Evolutionary conservation across 163 green algal genomes (phyloP).

Genomic region (Scenedesmus sp.): DNA sequence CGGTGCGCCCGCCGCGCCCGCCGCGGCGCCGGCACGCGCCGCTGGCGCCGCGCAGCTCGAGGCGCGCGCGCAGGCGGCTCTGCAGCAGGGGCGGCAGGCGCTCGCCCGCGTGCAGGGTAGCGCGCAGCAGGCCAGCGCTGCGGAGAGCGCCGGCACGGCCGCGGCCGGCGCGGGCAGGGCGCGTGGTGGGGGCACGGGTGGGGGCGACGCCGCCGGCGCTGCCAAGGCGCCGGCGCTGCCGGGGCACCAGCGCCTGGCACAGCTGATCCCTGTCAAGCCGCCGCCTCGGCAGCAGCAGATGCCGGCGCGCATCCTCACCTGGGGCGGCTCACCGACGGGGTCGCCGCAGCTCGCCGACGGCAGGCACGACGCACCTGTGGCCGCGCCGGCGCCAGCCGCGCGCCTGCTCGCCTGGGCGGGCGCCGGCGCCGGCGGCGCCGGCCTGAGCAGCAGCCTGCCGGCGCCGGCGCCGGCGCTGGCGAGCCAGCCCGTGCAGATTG

Average conservation of each 20-base stretch:
- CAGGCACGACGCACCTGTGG: no score
- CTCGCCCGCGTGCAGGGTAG: not conserved
- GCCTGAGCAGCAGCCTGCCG: not conserved
- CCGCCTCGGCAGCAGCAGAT: constrained; percentile 19
- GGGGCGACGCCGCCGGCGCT: not conserved
- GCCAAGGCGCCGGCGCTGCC: not conserved
- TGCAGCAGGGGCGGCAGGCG: constrained; percentile 8
- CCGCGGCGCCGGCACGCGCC: not conserved
- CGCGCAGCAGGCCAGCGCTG: not conserved
- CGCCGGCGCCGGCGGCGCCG: not conserved
- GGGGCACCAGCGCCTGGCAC: constrained; percentile 28
- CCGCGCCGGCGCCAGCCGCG: no score
- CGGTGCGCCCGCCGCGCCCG: not conserved
- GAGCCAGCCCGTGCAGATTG: constrained; percentile 8
- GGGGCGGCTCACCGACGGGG: no score
- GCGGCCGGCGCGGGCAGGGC: no score
- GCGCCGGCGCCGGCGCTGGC: no score
- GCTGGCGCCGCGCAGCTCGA: not conserved
- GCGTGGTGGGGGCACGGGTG: no score
- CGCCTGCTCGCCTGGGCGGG: no score
- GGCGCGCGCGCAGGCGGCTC: not conserved
- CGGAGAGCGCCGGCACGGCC: constrained; percentile 1
- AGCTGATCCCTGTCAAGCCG: constrained; percentile 23
- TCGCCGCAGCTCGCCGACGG: no score
- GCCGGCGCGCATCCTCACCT: constrained; percentile 35